phyloP scores from a whole-genome alignment of 495 filamentous ascomycete species.

The Cryomyces minteri region DNA sequence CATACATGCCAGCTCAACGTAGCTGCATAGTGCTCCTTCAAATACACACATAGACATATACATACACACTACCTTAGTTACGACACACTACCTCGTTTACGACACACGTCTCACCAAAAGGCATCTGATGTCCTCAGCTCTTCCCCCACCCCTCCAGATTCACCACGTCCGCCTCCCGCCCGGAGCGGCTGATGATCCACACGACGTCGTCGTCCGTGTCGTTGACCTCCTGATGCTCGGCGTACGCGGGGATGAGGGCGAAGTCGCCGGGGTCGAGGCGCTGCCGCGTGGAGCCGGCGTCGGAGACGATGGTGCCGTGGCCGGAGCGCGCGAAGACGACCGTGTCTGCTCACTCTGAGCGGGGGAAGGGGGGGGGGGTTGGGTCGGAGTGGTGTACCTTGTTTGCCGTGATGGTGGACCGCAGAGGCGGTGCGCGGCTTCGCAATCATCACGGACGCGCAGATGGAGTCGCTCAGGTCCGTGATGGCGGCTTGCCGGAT shows the following conservation, averaged over 20 bases:
- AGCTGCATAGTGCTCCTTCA: too few species aligned
- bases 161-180: conserved; percentile 34
- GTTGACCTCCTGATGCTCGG: conserved; percentile 50
- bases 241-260: conserved; percentile 42
- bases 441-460: conserved; percentile 31
- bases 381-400: conserved; percentile 12
- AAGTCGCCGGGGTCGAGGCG: conserved; percentile 40
- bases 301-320: conserved; percentile 28
- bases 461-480: conserved; percentile 37
- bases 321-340: conserved; percentile 33
- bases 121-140: not conserved
- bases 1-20: too few species aligned
- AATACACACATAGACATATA: too few species aligned
- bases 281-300: conserved; percentile 27
- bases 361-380: not conserved
- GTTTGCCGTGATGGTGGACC: conserved; percentile 33
- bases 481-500: conserved; percentile 37
- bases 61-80: too few species aligned
- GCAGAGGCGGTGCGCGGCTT: conserved; percentile 31
- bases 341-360: conserved; percentile 20
- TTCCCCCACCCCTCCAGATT: conserved; percentile 38
- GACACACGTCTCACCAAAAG: too few species aligned
- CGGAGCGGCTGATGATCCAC: conserved; percentile 42
- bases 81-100: too few species aligned
- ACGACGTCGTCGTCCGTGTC: conserved; percentile 36